Evolutionary conservation across 169 alveolate species (phyloP), one percentile per base, ranked within the genome.

Genomic region (Theileria annulata): DNA sequence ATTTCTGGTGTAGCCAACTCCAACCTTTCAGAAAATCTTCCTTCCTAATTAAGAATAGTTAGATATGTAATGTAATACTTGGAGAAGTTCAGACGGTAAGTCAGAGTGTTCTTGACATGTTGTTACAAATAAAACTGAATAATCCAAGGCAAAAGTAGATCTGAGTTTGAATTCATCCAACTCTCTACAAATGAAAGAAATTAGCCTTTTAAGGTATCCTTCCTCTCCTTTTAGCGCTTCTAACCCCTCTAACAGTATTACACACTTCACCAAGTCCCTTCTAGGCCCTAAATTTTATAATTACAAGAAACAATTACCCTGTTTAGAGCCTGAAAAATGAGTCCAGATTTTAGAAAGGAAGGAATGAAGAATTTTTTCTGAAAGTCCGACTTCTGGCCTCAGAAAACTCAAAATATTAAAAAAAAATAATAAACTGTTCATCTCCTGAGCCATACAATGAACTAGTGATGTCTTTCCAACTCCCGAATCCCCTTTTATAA

Each of bases 401-500:
- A 80, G 33, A 35, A 80, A 80, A 21, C 49, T 58, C 19, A 71
- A n/a, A 21, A 80, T 58, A 28, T 47, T 74, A 0, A 33, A 66
- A 17, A 31, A 15, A 17, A 80, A 13, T 58, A 80, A 51, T 2
- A 77, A 37, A 33, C 68, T 12, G 8, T 47, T 62, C 37, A 80
- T 67, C 74, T 80, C 88, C 49, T 75, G 84, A 12, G 88, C 69
- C 58, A 80, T 17, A 15, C 71, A 62, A 9, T 49, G 62, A 10
- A 78, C 37, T 9, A 80, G 79, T 1, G 54, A 67, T 4, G 88
- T 74, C 48, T 80, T 80, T 9, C 88, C 88, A 13, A 30, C 72
- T 13, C 88, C 88, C 3, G 88, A 75, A 3, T 79, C 77, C 8
- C 88, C 88, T 3, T 71, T 75, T 21, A 80, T 64, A 25, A 30